A percentile compares a stretch with the other conserved stretches of the same genome.
phyloP scores from a whole-genome alignment of 768 basidiomycete species.

The Tylopilus sp. region DNA sequence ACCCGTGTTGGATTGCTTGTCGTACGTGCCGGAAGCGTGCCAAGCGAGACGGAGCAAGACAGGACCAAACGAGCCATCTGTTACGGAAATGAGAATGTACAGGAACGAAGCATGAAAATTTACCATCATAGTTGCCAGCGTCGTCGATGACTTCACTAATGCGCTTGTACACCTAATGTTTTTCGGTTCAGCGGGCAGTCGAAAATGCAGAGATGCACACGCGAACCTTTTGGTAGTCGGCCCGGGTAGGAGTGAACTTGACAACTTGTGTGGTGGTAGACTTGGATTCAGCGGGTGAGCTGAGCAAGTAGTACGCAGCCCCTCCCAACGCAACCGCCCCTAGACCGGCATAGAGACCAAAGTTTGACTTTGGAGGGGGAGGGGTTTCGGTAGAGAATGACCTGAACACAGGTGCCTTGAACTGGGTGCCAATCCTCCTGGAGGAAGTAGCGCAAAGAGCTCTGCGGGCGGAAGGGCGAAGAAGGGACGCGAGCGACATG shows the following conservation, averaged over 20 bases:
- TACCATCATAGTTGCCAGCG: constrained; percentile 79
- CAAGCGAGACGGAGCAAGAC: constrained; percentile 88
- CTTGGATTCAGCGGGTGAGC: constrained; percentile 42
- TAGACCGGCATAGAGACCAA: constrained; percentile 55
- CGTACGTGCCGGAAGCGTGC: constrained; percentile 93
- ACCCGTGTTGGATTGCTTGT: constrained; percentile 71
- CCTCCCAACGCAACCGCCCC: constrained; percentile 61
- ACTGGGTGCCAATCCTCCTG: constrained; percentile 25
- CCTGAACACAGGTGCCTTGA: constrained; percentile 47
- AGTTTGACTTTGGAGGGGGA: constrained; percentile 50
- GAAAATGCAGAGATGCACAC: neutral
- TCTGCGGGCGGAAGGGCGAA: constrained; percentile 51
- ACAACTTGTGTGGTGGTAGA: constrained; percentile 56
- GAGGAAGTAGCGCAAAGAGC: constrained; percentile 32
- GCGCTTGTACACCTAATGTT: constrained; percentile 77
- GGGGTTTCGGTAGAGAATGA: constrained; percentile 55
- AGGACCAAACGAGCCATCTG: constrained; percentile 88
- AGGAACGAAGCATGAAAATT: neutral
- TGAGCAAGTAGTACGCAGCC: constrained; percentile 60
- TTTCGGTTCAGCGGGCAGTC: neutral
- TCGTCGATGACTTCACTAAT: constrained; percentile 77
- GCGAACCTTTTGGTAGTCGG: constrained; percentile 85
- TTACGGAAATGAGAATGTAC: constrained; percentile 1
- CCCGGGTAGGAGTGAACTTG: constrained; percentile 72
- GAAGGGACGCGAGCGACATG: constrained; percentile 53